Base-by-base conservation (phyloP, 208 protist species). In the Balamuthia mandrillaris region DNA sequence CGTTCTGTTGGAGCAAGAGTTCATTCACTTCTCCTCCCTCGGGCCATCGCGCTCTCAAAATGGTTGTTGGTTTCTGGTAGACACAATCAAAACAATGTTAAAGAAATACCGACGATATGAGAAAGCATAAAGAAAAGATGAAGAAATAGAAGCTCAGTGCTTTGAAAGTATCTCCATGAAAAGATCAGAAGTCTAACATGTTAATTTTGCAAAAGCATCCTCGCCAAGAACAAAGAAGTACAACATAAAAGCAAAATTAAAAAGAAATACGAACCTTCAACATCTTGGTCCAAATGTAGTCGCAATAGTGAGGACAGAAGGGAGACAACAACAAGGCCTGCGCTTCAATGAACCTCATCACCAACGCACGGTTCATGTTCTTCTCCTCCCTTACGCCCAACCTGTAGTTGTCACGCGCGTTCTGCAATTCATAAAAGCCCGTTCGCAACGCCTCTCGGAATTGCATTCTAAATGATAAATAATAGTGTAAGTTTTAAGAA, bases 221-320 rank as follows among this genome's bases (percentile, higher is more conserved):
- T 0, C 7, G 21, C 33, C 51, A 35, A n/a, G n/a, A n/a, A n/a
- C n/a, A n/a, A n/a, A n/a, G n/a, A n/a, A 72, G 18, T 24, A 72
- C 18, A 24, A 18, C 88, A 33, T 82, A 14, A 21, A 18, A 9
- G 27, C 7, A 21, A 29, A 78, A 41, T 54, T 58, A n/a, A 7
- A n/a, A 74, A 31, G 24, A 91, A 54, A 29, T 51, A 93, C 45
- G 88, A 90, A 24, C 75, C 84, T 27, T 96, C 88, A 98, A 89
- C 16, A 98, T 58, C 29, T 92, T 87, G 44, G 84, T 86, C 97
- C 97, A 99, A 56, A 99, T 88, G 74, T 98, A 88, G 88, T 99
- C 98, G 54, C 93, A 86, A 42, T 95, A 95, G 94, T 99, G 98
- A 47, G 98, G 97, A 31, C 93, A 94, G 60, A 99, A 94, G n/a